phyloP scores from a whole-genome alignment of 768 basidiomycete species.

The Leccinum subgranulosum region DNA sequence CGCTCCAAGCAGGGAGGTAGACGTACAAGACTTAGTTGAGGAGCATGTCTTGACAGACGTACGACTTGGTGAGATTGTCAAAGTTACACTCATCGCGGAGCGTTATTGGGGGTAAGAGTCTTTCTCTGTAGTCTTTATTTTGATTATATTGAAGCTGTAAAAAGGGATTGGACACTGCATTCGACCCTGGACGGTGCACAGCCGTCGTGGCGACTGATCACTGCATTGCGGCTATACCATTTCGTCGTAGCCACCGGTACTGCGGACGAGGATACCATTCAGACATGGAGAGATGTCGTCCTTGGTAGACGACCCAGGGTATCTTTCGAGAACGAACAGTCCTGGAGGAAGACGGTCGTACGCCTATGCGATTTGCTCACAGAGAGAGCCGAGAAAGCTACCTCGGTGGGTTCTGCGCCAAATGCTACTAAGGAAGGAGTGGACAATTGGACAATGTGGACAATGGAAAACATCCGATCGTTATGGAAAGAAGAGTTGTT shows the following conservation, averaged over 20 bases:
- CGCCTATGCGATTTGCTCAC: constrained; percentile 39
- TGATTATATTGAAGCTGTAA: not conserved
- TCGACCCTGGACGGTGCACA: constrained; percentile 55
- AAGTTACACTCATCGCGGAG: constrained; percentile 50
- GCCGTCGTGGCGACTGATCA: constrained; percentile 79
- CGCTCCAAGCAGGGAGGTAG: constrained; percentile 50
- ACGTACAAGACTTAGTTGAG: constrained; percentile 56
- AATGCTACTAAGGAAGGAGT: not conserved
- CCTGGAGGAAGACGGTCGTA: constrained; percentile 42
- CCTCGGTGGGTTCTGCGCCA: constrained; percentile 1
- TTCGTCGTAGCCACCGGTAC: constrained; percentile 34
- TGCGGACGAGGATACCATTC: constrained; percentile 32
- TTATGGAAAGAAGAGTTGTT: constrained; percentile 62
- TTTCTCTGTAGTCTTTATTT: not conserved
- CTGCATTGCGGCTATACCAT: constrained; percentile 66
- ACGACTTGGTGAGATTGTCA: constrained; percentile 44
- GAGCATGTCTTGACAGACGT: constrained; percentile 45
- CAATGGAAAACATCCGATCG: constrained; percentile 37
- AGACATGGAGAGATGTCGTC: constrained; percentile 55
- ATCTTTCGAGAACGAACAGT: constrained; percentile 46
- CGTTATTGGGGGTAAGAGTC: constrained; percentile 81
- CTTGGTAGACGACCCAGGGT: constrained; percentile 42
- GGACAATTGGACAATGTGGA: constrained; percentile 32
- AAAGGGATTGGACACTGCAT: constrained; percentile 81
- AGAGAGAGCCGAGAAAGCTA: constrained; percentile 28